Evolutionary conservation across 1,284 basidiomycete species (phyloP), one percentile per base, ranked within the genome.

Genomic region (Testicularia cyperi): DNA sequence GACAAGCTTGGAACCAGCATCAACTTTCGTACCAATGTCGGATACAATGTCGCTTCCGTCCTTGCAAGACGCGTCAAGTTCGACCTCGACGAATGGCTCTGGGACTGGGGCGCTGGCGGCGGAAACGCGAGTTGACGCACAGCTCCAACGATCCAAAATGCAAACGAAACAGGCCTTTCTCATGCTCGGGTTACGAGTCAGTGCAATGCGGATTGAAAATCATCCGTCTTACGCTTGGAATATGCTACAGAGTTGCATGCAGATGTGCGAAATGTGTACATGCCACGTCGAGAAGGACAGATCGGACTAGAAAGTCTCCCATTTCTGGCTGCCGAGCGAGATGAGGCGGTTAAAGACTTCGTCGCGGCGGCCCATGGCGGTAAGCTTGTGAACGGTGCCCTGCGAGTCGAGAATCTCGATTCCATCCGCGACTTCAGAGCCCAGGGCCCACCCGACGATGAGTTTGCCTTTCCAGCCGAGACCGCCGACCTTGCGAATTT

Each of bases 381-480:
- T 77, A n/a, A 77, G 27, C 31, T 53, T 61, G 31, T 53, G 51
- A n/a, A 55, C 51, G 4, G 72, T 40, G 13, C 66, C 72, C 13
- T 55, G 40, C 38, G 42, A 58, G 18, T 68, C 70, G n/a, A 49
- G 37, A 7, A 70, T 57, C 33, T 70, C 65, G 12, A 70, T 41
- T 0, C 65, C 68, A 40, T 70, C 68, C 3, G 68, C 62, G 2
- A 70, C 55, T 20, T 64, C 62, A 19, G 51, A 38, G 6, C 64
- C 62, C 35, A 70, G 27, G 1, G 68, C 68, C 68, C 69, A 72
- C 5, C 64, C 62, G 2, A 64, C 66, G 6, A 75, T 45, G 15
- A 77, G 46, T 44, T 76, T 77, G 5, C 61, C 65, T 61, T 77
- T 77, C 67, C 69, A 77, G 5, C 75, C 75, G 18, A 77, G 40